A percentile compares a stretch with the other conserved stretches of the same genome.
Evolutionary conservation across 495 filamentous ascomycete genomes (phyloP).

Genomic region (Usnea hakonensis): DNA sequence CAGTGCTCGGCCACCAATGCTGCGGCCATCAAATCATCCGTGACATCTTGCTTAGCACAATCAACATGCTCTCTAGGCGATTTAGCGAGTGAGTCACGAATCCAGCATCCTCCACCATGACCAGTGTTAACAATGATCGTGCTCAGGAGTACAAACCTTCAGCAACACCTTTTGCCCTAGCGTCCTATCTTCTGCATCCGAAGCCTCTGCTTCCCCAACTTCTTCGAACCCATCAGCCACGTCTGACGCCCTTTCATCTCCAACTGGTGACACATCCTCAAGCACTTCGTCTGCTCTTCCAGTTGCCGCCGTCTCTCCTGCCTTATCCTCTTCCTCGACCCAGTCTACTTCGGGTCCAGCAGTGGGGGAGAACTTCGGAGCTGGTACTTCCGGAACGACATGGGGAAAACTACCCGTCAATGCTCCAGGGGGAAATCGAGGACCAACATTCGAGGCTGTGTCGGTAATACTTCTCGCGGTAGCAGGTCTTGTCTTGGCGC

Average conservation of each 20-base stretch:
- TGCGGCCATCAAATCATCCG: slow-evolving; percentile 12
- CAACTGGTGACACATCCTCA: background rate
- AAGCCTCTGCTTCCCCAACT: background rate
- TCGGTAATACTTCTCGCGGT: slow-evolving; percentile 16
- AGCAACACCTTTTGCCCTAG: slow-evolving; percentile 17
- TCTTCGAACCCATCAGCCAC: background rate
- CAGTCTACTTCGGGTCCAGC: background rate
- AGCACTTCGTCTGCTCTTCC: background rate
- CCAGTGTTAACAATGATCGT: slow-evolving; percentile 1
- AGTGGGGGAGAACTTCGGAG: slow-evolving; percentile 3
- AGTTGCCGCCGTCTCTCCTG: background rate
- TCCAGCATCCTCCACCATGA: background rate
- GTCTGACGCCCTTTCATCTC: background rate
- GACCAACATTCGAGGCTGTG: slow-evolving; percentile 19
- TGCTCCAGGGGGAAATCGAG: slow-evolving; percentile 9
- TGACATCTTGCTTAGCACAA: slow-evolving; percentile 12
- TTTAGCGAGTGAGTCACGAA: slow-evolving; percentile 2
- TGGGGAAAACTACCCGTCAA: slow-evolving; percentile 7
- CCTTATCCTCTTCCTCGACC: background rate
- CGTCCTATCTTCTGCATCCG: slow-evolving; percentile 14
- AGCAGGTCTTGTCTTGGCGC: slow-evolving; percentile 15
- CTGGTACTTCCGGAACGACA: slow-evolving; percentile 14
- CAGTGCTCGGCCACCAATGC: slow-evolving; percentile 11
- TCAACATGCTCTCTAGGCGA: slow-evolving; percentile 17
- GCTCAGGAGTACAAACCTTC: slow-evolving; percentile 10